Evolutionary conservation across 2,329 filamentous ascomycete species (phyloP).

Genomic region (Fusarium kyushuense): DNA sequence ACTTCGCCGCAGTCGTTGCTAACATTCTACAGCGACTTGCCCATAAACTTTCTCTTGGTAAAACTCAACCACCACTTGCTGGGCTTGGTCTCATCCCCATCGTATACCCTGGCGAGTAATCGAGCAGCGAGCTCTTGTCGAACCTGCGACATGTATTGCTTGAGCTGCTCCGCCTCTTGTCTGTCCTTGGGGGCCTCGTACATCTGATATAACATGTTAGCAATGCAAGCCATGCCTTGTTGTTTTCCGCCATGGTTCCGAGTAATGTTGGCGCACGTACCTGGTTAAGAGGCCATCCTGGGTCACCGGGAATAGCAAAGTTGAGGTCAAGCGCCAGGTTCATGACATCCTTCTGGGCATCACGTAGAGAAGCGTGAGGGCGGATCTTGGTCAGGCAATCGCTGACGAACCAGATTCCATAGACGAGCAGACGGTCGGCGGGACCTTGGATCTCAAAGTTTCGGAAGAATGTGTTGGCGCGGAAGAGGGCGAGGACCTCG

Average conservation of each 20-base stretch:
- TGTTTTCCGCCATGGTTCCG: conserved; percentile 8
- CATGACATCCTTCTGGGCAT: conserved; percentile 79
- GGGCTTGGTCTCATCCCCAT: conserved; percentile 78
- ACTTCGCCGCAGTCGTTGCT: not conserved
- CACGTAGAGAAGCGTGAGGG: conserved; percentile 72
- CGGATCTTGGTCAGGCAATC: conserved; percentile 91
- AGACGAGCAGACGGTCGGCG: conserved; percentile 93
- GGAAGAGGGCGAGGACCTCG: conserved; percentile 91
- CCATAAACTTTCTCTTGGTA: conserved; percentile 99
- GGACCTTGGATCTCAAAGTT: conserved; percentile 99
- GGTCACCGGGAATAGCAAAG: conserved; percentile 94
- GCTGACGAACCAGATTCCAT: conserved; percentile 94
- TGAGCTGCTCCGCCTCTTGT: conserved; percentile 88
- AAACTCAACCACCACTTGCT: conserved; percentile 98
- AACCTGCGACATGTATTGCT: conserved; percentile 92
- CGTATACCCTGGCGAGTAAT: conserved; percentile 88
- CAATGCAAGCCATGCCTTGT: not conserved
- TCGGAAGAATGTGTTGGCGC: conserved; percentile 98
- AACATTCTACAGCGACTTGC: conserved; percentile 77
- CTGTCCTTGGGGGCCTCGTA: conserved; percentile 90
- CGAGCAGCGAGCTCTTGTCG: conserved; percentile 89
- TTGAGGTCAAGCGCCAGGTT: conserved; percentile 92
- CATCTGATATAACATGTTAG: conserved; percentile 63
- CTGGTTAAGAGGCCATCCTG: conserved; percentile 93
- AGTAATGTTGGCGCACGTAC: conserved; percentile 52